A percentile compares a stretch with the other conserved stretches of the same genome.
These are phyloP conservation scores for Bondarzewia mesenterica DNA, from an alignment of 1,284 basidiomycete genomes.

Conservation along the genomic window DNA sequence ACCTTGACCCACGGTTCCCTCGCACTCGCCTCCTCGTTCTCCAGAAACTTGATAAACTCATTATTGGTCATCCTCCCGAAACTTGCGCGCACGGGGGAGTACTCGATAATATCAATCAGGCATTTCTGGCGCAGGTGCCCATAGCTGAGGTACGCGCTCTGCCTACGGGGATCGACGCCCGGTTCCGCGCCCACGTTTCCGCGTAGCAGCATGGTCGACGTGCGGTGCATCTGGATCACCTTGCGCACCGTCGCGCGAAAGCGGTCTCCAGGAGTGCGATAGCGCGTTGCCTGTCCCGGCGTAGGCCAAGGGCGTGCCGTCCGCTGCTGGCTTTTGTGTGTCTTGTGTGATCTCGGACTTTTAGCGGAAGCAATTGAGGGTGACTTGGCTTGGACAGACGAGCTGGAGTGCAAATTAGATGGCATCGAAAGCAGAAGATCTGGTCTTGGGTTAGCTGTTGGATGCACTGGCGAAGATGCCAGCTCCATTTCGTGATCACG, in stretches of 20 bases:
- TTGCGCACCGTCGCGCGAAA: slow-evolving; percentile 45
- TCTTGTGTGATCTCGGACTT: not conserved
- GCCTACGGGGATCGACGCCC: slow-evolving; percentile 49
- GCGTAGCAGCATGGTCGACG: slow-evolving; percentile 31
- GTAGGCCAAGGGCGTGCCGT: not conserved
- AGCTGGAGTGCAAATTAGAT: not conserved
- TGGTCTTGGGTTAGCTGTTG: not conserved
- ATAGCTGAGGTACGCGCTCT: slow-evolving; percentile 40
- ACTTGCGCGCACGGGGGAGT: slow-evolving; percentile 44
- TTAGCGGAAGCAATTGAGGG: not conserved
- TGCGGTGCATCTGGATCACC: slow-evolving; percentile 48
- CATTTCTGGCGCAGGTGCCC: slow-evolving; percentile 49
- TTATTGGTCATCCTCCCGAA: slow-evolving; percentile 45
- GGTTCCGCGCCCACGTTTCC: slow-evolving; percentile 49
- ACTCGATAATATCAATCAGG: slow-evolving; percentile 54
- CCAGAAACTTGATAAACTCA: slow-evolving; percentile 45
- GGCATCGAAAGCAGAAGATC: not conserved
- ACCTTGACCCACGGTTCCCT: slow-evolving; percentile 52
- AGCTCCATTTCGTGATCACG: not conserved
- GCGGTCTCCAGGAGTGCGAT: slow-evolving; percentile 31
- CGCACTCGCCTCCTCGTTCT: slow-evolving; percentile 27
- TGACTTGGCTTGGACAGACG: not conserved
- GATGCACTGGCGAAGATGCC: not conserved
- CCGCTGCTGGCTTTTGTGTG: not conserved
- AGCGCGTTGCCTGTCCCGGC: slow-evolving; percentile 1